These are phyloP conservation scores for Herpetospermum pedunculosum DNA, from an alignment of 306 rosid species.

Conservation along the genomic window DNA sequence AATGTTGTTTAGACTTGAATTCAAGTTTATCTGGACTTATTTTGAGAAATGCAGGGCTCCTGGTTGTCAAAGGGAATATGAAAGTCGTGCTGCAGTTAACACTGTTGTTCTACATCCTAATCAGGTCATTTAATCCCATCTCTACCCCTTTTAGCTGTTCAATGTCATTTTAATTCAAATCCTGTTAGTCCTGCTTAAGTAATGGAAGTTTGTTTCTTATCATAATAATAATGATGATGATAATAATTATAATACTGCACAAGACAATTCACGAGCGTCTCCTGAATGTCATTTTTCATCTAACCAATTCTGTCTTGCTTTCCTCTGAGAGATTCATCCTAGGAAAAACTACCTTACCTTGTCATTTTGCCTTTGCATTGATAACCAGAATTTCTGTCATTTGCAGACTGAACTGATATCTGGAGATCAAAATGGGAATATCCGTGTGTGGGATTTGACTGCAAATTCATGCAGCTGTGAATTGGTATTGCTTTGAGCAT, in stretches of 20 bases:
- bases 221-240: background rate
- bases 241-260: background rate
- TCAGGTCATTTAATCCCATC: slow-evolving; percentile 42
- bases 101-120: slow-evolving; percentile 96
- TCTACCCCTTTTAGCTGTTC: slow-evolving; percentile 3
- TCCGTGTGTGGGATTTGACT: slow-evolving; percentile 99
- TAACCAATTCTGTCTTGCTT: slow-evolving; percentile 3
- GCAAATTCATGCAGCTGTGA: slow-evolving; percentile 99
- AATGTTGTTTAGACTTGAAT: background rate
- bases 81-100: slow-evolving; percentile 96
- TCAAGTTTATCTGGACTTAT: slow-evolving; percentile 5
- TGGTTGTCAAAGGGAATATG: slow-evolving; percentile 97
- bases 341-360: no score
- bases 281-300: background rate
- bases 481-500: slow-evolving; percentile 42
- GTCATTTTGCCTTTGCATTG: background rate
- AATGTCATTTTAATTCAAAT: background rate
- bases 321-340: background rate
- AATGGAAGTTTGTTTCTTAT: background rate
- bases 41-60: slow-evolving; percentile 59
- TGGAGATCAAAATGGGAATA: slow-evolving; percentile 97
- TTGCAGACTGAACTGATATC: slow-evolving; percentile 93
- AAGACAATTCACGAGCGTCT: background rate
- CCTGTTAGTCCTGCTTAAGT: background rate
- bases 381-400: background rate